A percentile compares a stretch with the other conserved stretches of the same genome.
These are phyloP conservation scores for Leonotis leonurus DNA, from an alignment of 257 asterid genomes.

Conservation along the genomic window DNA sequence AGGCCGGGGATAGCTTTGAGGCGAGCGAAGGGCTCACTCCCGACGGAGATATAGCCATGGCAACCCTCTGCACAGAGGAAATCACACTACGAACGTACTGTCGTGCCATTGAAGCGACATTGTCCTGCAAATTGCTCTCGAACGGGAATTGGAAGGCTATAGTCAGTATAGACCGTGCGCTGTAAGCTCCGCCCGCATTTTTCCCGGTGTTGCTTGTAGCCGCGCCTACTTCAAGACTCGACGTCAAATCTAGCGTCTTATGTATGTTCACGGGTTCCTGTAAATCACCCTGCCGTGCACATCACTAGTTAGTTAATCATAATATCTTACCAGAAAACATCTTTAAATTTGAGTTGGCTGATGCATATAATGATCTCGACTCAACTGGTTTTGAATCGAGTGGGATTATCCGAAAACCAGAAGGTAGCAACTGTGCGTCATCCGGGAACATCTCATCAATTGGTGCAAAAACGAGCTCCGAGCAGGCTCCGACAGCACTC, in stretches of 20 bases:
- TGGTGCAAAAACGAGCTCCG: conserved; percentile 94
- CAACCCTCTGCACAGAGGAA: conserved; percentile 90
- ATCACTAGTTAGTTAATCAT: background rate
- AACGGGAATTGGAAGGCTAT: conserved; percentile 96
- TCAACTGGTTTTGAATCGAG: conserved; percentile 85
- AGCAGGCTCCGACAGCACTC: conserved; percentile 79
- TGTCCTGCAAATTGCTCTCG: conserved; percentile 77
- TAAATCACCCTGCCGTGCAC: conserved; percentile 32
- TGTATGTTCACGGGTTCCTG: conserved; percentile 38
- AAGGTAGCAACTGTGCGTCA: conserved; percentile 80
- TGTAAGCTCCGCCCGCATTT: conserved; percentile 30
- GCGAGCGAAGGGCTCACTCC: conserved; percentile 48
- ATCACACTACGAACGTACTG: conserved; percentile 92
- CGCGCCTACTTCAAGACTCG: conserved; percentile 72
- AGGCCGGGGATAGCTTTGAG: conserved; percentile 57
- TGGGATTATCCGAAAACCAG: conserved; percentile 93
- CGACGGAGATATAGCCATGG: conserved; percentile 84
- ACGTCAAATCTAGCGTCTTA: conserved; percentile 72
- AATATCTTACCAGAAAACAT: background rate
- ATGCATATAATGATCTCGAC: conserved; percentile 9
- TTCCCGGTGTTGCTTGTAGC: conserved; percentile 27
- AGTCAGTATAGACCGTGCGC: conserved; percentile 70
- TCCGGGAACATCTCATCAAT: conserved; percentile 96
- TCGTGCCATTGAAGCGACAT: conserved; percentile 81
- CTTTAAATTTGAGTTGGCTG: background rate